Conservation (phyloP, 345 rosid genomes). For the Syzygium aromaticum region DNA sequence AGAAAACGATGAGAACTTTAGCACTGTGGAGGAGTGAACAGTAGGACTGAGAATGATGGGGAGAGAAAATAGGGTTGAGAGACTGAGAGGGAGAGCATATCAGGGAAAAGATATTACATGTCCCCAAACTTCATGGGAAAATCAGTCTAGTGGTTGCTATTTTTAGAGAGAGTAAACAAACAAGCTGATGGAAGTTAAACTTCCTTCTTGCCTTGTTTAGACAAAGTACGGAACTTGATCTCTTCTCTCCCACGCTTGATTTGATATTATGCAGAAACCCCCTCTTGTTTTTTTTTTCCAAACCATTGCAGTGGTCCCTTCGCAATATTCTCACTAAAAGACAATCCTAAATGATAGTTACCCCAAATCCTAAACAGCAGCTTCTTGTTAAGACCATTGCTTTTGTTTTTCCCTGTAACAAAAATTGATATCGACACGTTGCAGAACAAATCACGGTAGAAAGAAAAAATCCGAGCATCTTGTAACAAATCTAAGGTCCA, state of each 20-base stretch:
- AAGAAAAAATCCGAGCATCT: not conserved
- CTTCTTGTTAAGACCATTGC: not conserved
- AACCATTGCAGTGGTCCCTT: not conserved
- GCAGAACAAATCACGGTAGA: not conserved
- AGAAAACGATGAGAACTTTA: not conserved
- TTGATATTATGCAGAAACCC: not conserved
- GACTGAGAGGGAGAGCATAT: not conserved
- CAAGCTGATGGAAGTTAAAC: not conserved
- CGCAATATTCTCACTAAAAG: not conserved
- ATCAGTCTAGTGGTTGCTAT: not conserved
- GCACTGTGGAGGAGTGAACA: not conserved
- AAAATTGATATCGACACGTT: not conserved
- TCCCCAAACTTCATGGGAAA: not conserved
- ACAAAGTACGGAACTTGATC: not conserved
- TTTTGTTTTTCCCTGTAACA: not conserved
- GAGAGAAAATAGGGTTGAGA: not conserved
- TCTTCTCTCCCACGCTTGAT: not conserved
- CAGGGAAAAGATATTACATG: not conserved
- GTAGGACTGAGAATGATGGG: not conserved
- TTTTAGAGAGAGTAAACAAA: not conserved
- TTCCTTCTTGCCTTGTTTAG: not conserved
- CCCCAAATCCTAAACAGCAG: not conserved
- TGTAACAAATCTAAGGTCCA: not conserved
- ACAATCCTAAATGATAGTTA: not conserved
- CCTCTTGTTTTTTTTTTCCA: not conserved